phyloP scores from a whole-genome alignment of 352 stramenopile genomes.

The Globisporangium radiosum region DNA sequence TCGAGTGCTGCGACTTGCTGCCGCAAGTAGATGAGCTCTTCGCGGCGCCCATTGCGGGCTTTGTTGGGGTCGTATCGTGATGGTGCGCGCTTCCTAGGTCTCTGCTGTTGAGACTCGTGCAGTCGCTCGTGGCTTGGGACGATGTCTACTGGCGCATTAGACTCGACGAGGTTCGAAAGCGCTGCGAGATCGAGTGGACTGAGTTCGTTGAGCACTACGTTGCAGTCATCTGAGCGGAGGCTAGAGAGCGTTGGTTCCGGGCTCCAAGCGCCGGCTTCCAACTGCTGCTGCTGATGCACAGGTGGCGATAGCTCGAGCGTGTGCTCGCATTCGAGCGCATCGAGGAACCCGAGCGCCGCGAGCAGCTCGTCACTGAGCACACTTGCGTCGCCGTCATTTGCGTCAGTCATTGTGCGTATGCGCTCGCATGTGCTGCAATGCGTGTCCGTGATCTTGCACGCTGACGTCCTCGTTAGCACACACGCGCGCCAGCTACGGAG shows the following conservation, averaged over 20 bases:
- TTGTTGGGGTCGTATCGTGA: constrained; percentile 7
- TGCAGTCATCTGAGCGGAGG: neutral
- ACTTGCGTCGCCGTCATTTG: neutral
- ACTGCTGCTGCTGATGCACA: no score
- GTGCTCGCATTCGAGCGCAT: neutral
- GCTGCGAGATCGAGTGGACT: neutral
- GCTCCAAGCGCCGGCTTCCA: neutral
- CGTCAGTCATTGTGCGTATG: neutral
- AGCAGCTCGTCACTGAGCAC: neutral
- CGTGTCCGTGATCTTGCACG: no score
- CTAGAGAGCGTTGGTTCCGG: neutral
- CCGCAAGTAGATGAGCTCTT: constrained; percentile 26
- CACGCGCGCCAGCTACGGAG: no score
- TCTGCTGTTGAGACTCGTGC: neutral
- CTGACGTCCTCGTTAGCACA: no score
- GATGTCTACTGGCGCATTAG: neutral
- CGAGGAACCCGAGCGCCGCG: neutral
- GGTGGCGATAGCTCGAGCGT: neutral
- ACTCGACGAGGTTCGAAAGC: neutral
- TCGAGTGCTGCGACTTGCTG: constrained; percentile 17
- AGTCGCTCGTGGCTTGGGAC: neutral
- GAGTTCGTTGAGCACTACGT: neutral
- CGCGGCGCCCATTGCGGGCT: constrained; percentile 15
- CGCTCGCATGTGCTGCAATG: no score
- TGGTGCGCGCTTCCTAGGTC: neutral